Conservation (phyloP, 2,329 filamentous ascomycete species). For the Hypoxylon rubiginosum region DNA sequence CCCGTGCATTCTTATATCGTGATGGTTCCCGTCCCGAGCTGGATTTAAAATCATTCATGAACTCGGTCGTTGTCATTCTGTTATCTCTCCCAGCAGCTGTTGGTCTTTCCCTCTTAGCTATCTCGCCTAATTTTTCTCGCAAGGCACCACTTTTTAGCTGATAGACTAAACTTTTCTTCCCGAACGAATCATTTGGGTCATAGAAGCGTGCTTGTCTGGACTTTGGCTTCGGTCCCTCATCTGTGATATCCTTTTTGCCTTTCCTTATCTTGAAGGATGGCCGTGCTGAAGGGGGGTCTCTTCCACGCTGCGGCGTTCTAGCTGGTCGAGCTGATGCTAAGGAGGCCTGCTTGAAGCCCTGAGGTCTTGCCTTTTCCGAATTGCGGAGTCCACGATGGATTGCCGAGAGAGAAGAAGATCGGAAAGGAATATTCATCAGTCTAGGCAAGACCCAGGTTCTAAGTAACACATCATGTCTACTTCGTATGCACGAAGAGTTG, state of each 20-base stretch:
- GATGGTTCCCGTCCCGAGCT: slow-evolving; percentile 1
- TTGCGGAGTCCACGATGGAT: slow-evolving; percentile 75
- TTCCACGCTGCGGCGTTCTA: slow-evolving; percentile 34
- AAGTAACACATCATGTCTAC: slow-evolving; percentile 46
- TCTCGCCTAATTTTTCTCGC: slow-evolving; percentile 49
- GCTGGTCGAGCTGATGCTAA: slow-evolving; percentile 48
- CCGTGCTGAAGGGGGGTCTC: slow-evolving; percentile 34
- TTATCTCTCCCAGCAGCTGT: background rate
- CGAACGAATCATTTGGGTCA: slow-evolving; percentile 63
- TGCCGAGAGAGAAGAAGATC: slow-evolving; percentile 73
- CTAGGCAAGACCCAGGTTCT: slow-evolving; percentile 24
- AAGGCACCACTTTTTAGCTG: slow-evolving; percentile 63
- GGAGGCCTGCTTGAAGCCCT: slow-evolving; percentile 49
- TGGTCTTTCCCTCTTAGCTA: background rate
- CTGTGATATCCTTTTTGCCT: slow-evolving; percentile 67
- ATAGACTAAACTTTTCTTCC: slow-evolving; percentile 69
- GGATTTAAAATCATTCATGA: slow-evolving; percentile 33
- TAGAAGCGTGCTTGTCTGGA: slow-evolving; percentile 66
- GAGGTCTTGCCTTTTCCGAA: slow-evolving; percentile 53
- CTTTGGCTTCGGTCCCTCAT: slow-evolving; percentile 57
- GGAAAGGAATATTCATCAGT: slow-evolving; percentile 44
- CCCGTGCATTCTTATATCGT: background rate
- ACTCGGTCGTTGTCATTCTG: slow-evolving; percentile 26
- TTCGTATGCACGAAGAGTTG: slow-evolving; percentile 46
- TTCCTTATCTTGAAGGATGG: slow-evolving; percentile 57